Base-by-base conservation (phyloP, 2,329 filamentous ascomycete species). In the Colletotrichum sp. region DNA sequence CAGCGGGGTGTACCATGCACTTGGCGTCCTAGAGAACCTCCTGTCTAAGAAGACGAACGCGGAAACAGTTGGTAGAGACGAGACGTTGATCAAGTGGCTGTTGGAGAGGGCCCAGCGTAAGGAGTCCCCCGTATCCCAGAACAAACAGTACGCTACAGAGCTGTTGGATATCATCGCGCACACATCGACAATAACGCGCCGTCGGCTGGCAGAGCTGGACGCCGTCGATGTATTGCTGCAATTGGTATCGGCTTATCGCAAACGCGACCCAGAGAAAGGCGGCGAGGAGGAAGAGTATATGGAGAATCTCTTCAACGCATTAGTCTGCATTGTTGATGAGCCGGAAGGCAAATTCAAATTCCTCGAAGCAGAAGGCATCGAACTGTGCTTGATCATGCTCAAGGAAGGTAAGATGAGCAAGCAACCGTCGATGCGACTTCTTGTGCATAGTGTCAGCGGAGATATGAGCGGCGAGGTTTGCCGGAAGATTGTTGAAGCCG, bases 71-170 rank as follows among this genome's bases (percentile, higher is more conserved):
- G 95, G 93, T 5, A 86, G 90, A 74, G 91, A 96, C 75, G 90
- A 92, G 7, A 87, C 86, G 9, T 86, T 98, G 0, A 82, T 98
- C 9, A 86, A 90, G 59, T 98, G 95, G 95, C 89, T 99, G 4
- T 86, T 98, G 43, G 85, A 89, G 65, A 91, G 97, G 65, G 94
- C 95, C 76, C 92, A 94, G 78, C 89, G 88, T 71, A 89, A 90
- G 66, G 95, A 98, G 82, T 86, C 86, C 5, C 87, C 88, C 0
- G 91, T 97, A 1, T 89, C 92, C 7, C 97, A 99, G 82, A 99
- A 99, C 82, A 98, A 97, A 82, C 96, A 98, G 83, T 99, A 98
- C 82, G 91, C 96, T 0, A 95, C 96, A 18, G 97, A 99, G 84
- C 91, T 98, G 9, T 88, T 99, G 4, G 96, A 96, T 14, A 97